Base-by-base conservation (phyloP, 2,329 filamentous ascomycete species). In the Verticillium albo-atrum region DNA sequence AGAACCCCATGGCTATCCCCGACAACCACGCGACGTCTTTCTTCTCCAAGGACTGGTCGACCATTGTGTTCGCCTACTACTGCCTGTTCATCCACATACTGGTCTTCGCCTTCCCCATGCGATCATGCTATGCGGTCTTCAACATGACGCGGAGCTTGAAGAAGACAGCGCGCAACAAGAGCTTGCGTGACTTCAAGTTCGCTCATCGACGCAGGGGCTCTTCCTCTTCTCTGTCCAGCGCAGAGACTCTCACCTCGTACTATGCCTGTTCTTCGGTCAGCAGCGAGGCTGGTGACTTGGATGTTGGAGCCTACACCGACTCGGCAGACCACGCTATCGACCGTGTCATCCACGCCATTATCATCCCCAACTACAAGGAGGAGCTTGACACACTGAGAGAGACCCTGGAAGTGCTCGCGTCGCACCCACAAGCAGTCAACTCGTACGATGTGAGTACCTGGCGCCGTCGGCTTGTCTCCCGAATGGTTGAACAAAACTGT, bases 341-440 rank as follows among this genome's bases (percentile, higher is more conserved):
- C 47, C 75, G 75, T 26, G 72, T 89, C 58, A 74, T 89, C 30
- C 86, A 90, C 68, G 86, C 84, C 15, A 89, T 91, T 62, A 78
- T 91, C 63, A 79, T 91, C 51, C 89, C 89, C 20, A 90, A 90
- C 68, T 91, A 91, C 75, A 89, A 89, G 71, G 89, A 91, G 70
- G 87, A 90, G 59, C 75, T 86, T 59, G 85, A 89, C 60, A 89
- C 85, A 0, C 75, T 91, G 54, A 80, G 83, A 63, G 87, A 89
- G 68, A 91, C 89, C 0, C 73, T 91, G 23, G 83, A 87, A 47
- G 88, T 91, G 25, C 73, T 91, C 61, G 87, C 87, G 5, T 87
- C 82, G 30, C 89, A 91, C 67, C 80, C 84, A 0, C 82, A 84
- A 64, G 88, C 89, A 27, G 77, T 79, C 58, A 77, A 76, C 65